Evolutionary conservation across 208 protist genomes (phyloP).

Genomic region (Acanthamoeba sp.): DNA sequence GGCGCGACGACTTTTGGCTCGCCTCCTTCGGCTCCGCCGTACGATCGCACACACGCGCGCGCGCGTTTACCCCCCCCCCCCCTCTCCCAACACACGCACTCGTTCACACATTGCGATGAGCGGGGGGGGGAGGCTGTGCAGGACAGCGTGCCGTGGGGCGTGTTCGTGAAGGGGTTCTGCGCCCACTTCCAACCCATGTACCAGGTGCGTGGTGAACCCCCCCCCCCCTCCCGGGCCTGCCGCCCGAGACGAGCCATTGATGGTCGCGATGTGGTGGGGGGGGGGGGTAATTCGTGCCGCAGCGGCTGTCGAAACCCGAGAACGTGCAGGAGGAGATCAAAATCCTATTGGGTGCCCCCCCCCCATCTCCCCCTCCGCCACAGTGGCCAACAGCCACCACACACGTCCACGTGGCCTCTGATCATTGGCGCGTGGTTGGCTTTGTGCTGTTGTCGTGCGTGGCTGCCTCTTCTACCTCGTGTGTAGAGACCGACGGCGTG

Average conservation of each 20-base stretch:
- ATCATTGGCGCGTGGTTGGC: too few species aligned
- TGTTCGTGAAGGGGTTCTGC: constrained; percentile 42
- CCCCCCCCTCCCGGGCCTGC: not conserved
- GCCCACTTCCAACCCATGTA: constrained; percentile 63
- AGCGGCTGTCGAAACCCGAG: constrained; percentile 44
- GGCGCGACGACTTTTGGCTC: not conserved
- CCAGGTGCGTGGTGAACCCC: not conserved
- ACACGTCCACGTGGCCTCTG: too few species aligned
- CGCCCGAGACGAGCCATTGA: too few species aligned
- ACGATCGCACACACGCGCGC: not conserved
- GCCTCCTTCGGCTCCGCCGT: not conserved
- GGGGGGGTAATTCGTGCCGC: too few species aligned
- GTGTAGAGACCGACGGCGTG: not conserved
- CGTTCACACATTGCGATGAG: too few species aligned
- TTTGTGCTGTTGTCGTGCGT: too few species aligned
- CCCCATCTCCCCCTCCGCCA: not conserved
- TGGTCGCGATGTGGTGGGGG: too few species aligned
- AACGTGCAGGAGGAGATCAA: constrained; percentile 43
- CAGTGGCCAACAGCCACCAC: too few species aligned
- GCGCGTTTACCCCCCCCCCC: too few species aligned
- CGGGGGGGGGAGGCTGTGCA: too few species aligned
- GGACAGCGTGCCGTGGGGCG: constrained; percentile 15
- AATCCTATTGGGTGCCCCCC: not conserved
- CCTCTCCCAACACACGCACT: too few species aligned
- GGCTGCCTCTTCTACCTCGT: too few species aligned